Conservation (phyloP, 768 basidiomycete species). For the Boletus bicolor region DNA sequence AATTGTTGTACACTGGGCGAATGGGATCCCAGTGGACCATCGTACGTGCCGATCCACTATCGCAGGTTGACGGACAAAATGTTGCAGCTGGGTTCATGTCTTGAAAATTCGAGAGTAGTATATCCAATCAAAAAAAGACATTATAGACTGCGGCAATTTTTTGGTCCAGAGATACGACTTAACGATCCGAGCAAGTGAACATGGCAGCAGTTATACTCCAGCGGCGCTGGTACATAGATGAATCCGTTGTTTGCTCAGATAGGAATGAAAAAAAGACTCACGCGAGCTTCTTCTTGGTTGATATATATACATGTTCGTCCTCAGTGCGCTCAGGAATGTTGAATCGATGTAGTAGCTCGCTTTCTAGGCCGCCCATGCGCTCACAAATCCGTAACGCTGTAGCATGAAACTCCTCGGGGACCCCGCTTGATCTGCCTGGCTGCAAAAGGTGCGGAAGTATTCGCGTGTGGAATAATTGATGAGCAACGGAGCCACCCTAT, state of each 20-base stretch:
- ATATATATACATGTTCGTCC: slow-evolving; percentile 5
- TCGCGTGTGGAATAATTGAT: slow-evolving; percentile 35
- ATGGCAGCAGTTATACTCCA: slow-evolving; percentile 10
- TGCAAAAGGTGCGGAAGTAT: slow-evolving; percentile 33
- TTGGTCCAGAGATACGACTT: slow-evolving; percentile 5
- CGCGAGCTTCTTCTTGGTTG: slow-evolving; percentile 22
- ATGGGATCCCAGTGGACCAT: background rate
- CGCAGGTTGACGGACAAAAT: background rate
- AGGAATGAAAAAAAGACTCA: slow-evolving; percentile 11
- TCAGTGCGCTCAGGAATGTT: background rate
- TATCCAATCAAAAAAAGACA: slow-evolving; percentile 9
- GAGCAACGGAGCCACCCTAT: slow-evolving; percentile 34
- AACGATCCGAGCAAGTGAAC: slow-evolving; percentile 2
- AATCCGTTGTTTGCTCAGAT: background rate
- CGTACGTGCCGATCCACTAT: background rate
- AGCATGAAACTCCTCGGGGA: slow-evolving; percentile 31
- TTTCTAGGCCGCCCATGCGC: slow-evolving; percentile 29
- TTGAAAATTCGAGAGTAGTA: background rate
- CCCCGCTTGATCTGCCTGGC: slow-evolving; percentile 24
- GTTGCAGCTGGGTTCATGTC: background rate
- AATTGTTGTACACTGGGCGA: background rate
- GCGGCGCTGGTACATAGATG: slow-evolving; percentile 12
- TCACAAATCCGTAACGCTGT: slow-evolving; percentile 27
- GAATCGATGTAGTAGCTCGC: slow-evolving; percentile 14
- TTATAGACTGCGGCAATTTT: slow-evolving; percentile 5